Evolutionary conservation across 139 green algal species (phyloP), one percentile per base, ranked within the genome.

Genomic region (Picochlorum costavermella): DNA sequence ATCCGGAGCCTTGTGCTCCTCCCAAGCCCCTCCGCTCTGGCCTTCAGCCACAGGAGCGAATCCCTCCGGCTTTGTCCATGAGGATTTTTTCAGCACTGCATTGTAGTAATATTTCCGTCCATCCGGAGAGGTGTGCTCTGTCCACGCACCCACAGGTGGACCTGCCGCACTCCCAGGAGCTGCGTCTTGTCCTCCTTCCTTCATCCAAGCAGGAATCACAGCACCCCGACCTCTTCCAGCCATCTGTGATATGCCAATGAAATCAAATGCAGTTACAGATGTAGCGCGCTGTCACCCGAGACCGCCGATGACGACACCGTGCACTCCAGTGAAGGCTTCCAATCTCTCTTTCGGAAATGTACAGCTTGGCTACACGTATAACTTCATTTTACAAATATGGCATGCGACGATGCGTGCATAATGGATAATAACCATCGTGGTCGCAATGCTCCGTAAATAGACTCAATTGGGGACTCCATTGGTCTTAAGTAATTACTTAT

Each of bases 21-120:
- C 89, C 89, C 89, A 96, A 31, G 60, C 43, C 3, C 55, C 58
- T 11, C 40, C 31, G 0, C 40, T 6, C 36, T 58, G 29, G 5
- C 36, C 30, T 26, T 17, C 25, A 25, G 63, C 55, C 5, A 44
- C 43, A 2, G 61, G 65, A 5, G 65, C 65, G 23, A 97, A 68
- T 61, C 91, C 89, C 13, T 73, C 68, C 9, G 92, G 92, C 68
- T 95, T 96, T 30, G 88, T 79, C 90, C 92, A 98, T 20, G 57
- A 79, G 1, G 81, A 92, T 73, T 84, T 69, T 67, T 83, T 83
- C 2, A 84, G 93, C 6, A 70, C 46, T 29, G 51, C 62, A 79
- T 97, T 97, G 81, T 87, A 96, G 70, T 90, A 98, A 65, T 97
- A 98, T 72, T 83, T 93, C 44, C 91, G 79, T 0, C 91, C 91